Evolutionary conservation across 345 rosid genomes (phyloP).

Genomic region (Trapa incisa): DNA sequence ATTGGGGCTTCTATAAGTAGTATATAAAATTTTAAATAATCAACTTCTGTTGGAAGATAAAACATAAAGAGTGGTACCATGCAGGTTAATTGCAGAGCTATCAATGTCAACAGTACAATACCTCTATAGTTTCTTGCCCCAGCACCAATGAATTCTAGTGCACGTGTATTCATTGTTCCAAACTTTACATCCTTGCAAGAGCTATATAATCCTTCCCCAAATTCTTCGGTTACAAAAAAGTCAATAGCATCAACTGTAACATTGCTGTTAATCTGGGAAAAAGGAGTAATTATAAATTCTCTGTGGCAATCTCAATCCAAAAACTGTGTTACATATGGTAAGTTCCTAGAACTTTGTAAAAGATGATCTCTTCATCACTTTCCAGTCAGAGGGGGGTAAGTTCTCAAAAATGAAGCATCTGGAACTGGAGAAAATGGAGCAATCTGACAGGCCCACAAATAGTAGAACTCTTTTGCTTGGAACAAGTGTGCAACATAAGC

Average conservation of each 20-base stretch:
- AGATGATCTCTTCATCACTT: neutral
- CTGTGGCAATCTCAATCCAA: neutral
- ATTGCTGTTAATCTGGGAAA: constrained; percentile 62
- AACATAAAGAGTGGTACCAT: neutral
- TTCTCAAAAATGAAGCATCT: neutral
- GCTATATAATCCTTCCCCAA: constrained; percentile 78
- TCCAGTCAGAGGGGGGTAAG: neutral
- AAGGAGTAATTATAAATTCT: neutral
- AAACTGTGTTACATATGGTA: neutral
- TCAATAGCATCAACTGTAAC: constrained; percentile 78
- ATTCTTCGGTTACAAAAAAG: constrained; percentile 49
- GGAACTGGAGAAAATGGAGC: neutral
- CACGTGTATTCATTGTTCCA: constrained; percentile 94
- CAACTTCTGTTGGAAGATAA: neutral
- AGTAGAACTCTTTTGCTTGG: neutral
- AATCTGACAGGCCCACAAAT: neutral
- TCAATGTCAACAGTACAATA: constrained; percentile 12
- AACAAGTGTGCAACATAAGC: neutral
- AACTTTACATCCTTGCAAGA: constrained; percentile 97
- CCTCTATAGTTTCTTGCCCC: constrained; percentile 86
- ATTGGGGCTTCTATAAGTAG: neutral
- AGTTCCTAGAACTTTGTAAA: neutral
- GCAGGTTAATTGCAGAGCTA: neutral
- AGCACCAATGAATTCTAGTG: constrained; percentile 78
- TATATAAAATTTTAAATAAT: neutral